Conservation (phyloP, 2,329 filamentous ascomycete species). For the Colletotrichum gloeosporioides region DNA sequence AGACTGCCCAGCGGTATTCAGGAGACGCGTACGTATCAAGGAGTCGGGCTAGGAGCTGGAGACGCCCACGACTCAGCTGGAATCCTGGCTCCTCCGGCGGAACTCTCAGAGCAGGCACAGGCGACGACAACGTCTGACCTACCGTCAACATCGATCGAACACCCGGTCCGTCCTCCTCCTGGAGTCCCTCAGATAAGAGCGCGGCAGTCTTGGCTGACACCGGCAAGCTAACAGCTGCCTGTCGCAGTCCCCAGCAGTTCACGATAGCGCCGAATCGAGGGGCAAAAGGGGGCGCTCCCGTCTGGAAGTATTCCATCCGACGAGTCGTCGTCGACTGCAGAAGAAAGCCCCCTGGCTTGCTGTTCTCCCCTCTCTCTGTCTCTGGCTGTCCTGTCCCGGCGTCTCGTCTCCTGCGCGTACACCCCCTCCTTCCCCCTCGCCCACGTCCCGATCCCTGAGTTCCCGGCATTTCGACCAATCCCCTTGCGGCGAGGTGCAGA, state of each 20-base stretch:
- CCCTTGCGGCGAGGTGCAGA: background rate
- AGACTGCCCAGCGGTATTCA: background rate
- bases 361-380: background rate
- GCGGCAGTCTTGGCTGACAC: constrained; percentile 12
- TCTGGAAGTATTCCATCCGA: background rate
- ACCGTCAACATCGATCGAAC: background rate
- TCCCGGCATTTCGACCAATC: constrained; percentile 1
- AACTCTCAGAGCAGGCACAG: background rate
- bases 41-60: background rate
- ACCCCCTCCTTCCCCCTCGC: background rate
- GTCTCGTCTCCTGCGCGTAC: background rate
- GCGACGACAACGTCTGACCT: constrained; percentile 1
- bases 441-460: background rate
- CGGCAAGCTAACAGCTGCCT: background rate
- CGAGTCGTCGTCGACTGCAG: background rate
- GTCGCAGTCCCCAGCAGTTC: background rate
- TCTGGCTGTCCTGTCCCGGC: background rate
- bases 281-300: background rate
- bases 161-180: background rate
- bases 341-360: background rate
- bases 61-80: background rate
- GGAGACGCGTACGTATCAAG: background rate
- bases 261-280: background rate
- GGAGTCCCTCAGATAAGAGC: background rate
- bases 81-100: background rate